These are phyloP conservation scores for Pleurotus ostreatus DNA, from an alignment of 768 basidiomycete genomes.

Conservation along the genomic window DNA sequence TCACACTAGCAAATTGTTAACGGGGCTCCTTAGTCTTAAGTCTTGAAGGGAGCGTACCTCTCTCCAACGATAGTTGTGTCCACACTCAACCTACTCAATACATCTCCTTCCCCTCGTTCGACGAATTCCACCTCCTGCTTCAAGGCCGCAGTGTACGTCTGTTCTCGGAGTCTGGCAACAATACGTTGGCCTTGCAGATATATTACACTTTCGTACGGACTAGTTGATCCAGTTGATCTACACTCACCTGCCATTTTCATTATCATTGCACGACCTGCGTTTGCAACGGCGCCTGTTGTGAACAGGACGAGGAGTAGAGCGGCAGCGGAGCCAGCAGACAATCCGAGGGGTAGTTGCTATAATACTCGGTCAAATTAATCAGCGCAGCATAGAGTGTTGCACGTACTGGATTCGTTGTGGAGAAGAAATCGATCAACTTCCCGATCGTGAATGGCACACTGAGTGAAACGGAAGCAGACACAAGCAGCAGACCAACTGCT, in stretches of 20 bases:
- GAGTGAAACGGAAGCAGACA: slow-evolving; percentile 91
- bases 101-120: slow-evolving; percentile 90
- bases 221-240: not conserved
- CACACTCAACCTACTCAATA: slow-evolving; percentile 83
- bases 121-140: slow-evolving; percentile 91
- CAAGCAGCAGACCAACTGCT: slow-evolving; percentile 75
- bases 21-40: too few species aligned
- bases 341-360: slow-evolving; percentile 74
- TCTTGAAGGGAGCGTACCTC: slow-evolving; percentile 43
- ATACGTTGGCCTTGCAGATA: slow-evolving; percentile 70
- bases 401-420: slow-evolving; percentile 64
- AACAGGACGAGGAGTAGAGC: slow-evolving; percentile 69
- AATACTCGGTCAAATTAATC: not conserved
- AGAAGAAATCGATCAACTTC: slow-evolving; percentile 92
- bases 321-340: slow-evolving; percentile 80
- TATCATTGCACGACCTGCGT: slow-evolving; percentile 76
- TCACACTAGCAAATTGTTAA: slow-evolving; percentile 41
- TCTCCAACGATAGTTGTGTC: slow-evolving; percentile 94
- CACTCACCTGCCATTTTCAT: slow-evolving; percentile 79
- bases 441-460: slow-evolving; percentile 92
- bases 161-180: slow-evolving; percentile 79
- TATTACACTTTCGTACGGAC: too few species aligned
- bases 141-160: slow-evolving; percentile 79
- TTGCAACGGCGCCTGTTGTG: slow-evolving; percentile 83
- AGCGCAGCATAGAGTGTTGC: not conserved